phyloP scores from a whole-genome alignment of 2,329 filamentous ascomycete species.

The Cordyceps farinosa region DNA sequence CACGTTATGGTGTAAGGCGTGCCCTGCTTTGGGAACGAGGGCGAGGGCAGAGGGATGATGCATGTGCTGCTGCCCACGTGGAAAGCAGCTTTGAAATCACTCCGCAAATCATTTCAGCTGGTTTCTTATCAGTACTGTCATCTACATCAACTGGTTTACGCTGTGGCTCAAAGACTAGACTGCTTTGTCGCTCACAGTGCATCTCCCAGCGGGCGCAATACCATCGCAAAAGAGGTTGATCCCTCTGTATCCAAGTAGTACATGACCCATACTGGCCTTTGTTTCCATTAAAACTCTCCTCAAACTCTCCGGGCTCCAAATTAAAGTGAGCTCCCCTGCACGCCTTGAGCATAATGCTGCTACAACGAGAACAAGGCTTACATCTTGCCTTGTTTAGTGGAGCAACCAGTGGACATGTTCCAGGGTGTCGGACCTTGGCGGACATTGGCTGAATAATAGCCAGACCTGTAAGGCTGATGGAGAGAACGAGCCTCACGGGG shows the following conservation, averaged over 20 bases:
- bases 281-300: background rate
- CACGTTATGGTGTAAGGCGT: slow-evolving; percentile 3
- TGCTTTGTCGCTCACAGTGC: background rate
- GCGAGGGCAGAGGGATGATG: background rate
- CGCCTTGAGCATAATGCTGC: background rate
- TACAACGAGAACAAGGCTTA: background rate
- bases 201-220: background rate
- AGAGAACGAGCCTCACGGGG: background rate
- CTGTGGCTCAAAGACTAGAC: background rate
- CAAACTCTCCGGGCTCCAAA: background rate
- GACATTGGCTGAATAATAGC: slow-evolving; percentile 8
- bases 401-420: background rate
- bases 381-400: background rate
- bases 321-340: background rate
- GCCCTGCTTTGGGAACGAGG: background rate
- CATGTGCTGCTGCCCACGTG: background rate
- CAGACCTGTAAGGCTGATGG: background rate
- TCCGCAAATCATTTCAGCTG: background rate
- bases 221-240: background rate
- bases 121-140: too few relatives aligned
- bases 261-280: background rate
- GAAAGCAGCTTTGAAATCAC: slow-evolving; percentile 2
- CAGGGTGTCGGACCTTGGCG: slow-evolving; percentile 1
- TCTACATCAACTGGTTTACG: background rate
- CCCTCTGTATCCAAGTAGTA: background rate